Percentiles rank a stretch among this genome's conserved stretches.
phyloP scores from a whole-genome alignment of 164 flowering plant species.

The Vitis vinifera region ASM3070453v1 NC_081810.1:1265501-1266000 shows the following conservation, averaged over 20 bases:
- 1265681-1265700: not conserved
- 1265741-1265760: conserved; percentile 65
- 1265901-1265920: not conserved
- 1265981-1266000: too few relatives aligned
- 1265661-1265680: not conserved
- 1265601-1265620: too few relatives aligned
- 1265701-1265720: conserved; percentile 64
- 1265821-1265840: conserved; percentile 53
- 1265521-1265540: too few relatives aligned
- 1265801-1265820: conserved; percentile 54
- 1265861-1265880: conserved; percentile 85
- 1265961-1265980: too few relatives aligned
- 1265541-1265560: too few relatives aligned
- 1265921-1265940: not conserved
- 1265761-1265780: conserved; percentile 93
- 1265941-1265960: not conserved
- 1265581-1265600: too few relatives aligned
- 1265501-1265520: too few relatives aligned
- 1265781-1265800: conserved; percentile 90
- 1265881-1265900: conserved; percentile 32
- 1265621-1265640: too few relatives aligned
- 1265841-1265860: conserved; percentile 85
- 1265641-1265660: not conserved
- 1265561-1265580: too few relatives aligned
- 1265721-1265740: conserved; percentile 82